A percentile compares a stretch with the other conserved stretches of the same genome.
phyloP scores from a whole-genome alignment of 1,139 yeast genomes.

The Hemisphaericaspora xylofermentans region DNA sequence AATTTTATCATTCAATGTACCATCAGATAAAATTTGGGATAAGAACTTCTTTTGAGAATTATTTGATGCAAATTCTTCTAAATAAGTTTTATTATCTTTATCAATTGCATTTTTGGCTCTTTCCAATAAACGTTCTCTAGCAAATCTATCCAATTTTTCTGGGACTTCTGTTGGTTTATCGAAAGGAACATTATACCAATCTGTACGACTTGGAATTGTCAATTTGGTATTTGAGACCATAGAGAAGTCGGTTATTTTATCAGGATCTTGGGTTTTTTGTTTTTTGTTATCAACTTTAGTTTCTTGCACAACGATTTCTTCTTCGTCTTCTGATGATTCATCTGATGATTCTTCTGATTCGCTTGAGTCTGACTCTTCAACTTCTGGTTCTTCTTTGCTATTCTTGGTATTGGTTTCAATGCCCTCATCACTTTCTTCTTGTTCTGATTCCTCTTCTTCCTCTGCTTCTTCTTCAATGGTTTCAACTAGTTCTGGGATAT shows the following conservation, averaged over 20 bases:
- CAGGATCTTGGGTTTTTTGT: slow-evolving; percentile 21
- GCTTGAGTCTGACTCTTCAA: slow-evolving; percentile 16
- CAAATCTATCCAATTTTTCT: slow-evolving; percentile 46
- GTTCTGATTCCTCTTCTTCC: slow-evolving; percentile 25
- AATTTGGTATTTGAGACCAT: slow-evolving; percentile 59
- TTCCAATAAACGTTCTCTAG: slow-evolving; percentile 54
- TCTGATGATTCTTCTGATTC: slow-evolving; percentile 10
- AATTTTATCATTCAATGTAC: slow-evolving; percentile 94
- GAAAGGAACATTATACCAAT: slow-evolving; percentile 64
- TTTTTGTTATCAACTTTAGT: slow-evolving; percentile 17
- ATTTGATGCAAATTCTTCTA: slow-evolving; percentile 75
- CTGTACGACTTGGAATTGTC: slow-evolving; percentile 60
- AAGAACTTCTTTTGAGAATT: slow-evolving; percentile 86
- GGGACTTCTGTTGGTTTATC: slow-evolving; percentile 39
- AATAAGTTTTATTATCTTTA: slow-evolving; percentile 68
- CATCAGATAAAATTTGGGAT: slow-evolving; percentile 83
- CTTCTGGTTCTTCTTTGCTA: slow-evolving; percentile 21
- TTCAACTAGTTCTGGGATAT: slow-evolving; percentile 29
- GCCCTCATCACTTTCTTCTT: slow-evolving; percentile 18
- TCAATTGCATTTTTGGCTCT: slow-evolving; percentile 69
- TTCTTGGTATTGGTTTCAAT: slow-evolving; percentile 9
- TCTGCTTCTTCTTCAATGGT: slow-evolving; percentile 28
- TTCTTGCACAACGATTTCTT: slow-evolving; percentile 19
- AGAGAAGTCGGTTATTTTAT: slow-evolving; percentile 51
- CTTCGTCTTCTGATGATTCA: slow-evolving; percentile 12